Evolutionary conservation across 2,329 filamentous ascomycete genomes (phyloP).

Genomic region (Didymosphaeria variabile): DNA sequence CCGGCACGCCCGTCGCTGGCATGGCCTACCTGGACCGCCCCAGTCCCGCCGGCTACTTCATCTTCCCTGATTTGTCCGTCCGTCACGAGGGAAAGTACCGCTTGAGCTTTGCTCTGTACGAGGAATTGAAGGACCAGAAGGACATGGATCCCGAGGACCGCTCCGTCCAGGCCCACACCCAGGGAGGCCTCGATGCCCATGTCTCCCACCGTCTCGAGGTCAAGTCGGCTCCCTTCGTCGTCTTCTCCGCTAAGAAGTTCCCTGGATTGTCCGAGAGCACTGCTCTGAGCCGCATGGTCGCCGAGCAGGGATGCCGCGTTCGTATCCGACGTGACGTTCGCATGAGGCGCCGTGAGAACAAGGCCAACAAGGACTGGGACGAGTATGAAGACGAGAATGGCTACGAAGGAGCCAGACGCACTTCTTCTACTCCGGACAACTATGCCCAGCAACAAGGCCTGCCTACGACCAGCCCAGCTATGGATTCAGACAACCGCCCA

Average conservation of each 20-base stretch:
- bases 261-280: conserved; percentile 93
- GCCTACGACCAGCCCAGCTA: conserved; percentile 34
- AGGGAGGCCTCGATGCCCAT: conserved; percentile 56
- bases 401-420: conserved; percentile 59
- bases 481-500: conserved; percentile 59
- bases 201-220: conserved; percentile 91
- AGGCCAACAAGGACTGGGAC: conserved; percentile 73
- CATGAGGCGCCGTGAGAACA: conserved; percentile 84
- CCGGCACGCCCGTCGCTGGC: conserved; percentile 91
- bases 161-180: conserved; percentile 42
- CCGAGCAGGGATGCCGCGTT: conserved; percentile 95
- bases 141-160: conserved; percentile 72
- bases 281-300: conserved; percentile 84
- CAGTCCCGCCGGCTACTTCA: conserved; percentile 83
- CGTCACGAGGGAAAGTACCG: conserved; percentile 93
- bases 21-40: conserved; percentile 96
- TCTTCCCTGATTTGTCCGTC: conserved; percentile 96
- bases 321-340: conserved; percentile 93
- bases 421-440: conserved; percentile 58
- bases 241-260: conserved; percentile 98
- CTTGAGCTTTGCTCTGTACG: conserved; percentile 91
- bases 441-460: conserved; percentile 54
- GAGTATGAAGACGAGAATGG: conserved; percentile 65
- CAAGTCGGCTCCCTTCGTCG: conserved; percentile 84
- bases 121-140: conserved; percentile 86